A percentile compares a stretch with the other conserved stretches of the same genome.
phyloP scores from a whole-genome alignment of 306 rosid genomes.

The Pyrus pyrifolia region DNA sequence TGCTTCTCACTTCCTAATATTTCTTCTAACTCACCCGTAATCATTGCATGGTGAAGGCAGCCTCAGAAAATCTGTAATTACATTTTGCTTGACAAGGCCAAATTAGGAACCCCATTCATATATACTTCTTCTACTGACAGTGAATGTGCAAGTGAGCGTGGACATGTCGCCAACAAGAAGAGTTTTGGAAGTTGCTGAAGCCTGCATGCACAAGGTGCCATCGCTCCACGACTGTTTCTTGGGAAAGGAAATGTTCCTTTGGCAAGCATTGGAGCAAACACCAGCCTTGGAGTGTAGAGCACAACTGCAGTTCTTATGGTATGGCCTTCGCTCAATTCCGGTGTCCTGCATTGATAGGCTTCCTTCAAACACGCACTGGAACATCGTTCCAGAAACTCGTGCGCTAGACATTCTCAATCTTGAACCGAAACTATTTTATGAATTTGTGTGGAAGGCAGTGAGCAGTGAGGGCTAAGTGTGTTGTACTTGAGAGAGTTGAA shows the following conservation, averaged over 20 bases:
- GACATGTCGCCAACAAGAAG: not conserved
- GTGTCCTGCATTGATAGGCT: constrained; percentile 11
- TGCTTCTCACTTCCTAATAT: not conserved
- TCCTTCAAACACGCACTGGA: constrained; percentile 28
- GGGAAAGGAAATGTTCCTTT: constrained; percentile 22
- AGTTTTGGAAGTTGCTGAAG: not conserved
- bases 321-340: constrained; percentile 50
- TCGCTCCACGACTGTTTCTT: constrained; percentile 11
- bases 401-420: constrained; percentile 18
- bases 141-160: not conserved
- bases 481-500: not conserved
- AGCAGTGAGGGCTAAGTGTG: not conserved
- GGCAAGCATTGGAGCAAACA: not conserved
- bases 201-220: not conserved
- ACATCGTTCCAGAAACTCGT: not conserved
- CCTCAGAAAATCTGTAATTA: not conserved
- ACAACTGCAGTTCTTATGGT: constrained; percentile 37
- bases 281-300: constrained; percentile 15
- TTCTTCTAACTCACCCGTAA: not conserved
- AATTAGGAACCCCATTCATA: not conserved
- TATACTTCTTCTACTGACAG: not conserved
- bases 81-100: not conserved
- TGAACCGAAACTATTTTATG: too few species aligned
- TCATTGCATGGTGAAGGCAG: not conserved
- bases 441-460: not conserved